A percentile compares a stretch with the other conserved stretches of the same genome.
These are phyloP conservation scores for Sporisorium sorghi DNA, from an alignment of 1,284 basidiomycete genomes.

Conservation along the genomic window DNA sequence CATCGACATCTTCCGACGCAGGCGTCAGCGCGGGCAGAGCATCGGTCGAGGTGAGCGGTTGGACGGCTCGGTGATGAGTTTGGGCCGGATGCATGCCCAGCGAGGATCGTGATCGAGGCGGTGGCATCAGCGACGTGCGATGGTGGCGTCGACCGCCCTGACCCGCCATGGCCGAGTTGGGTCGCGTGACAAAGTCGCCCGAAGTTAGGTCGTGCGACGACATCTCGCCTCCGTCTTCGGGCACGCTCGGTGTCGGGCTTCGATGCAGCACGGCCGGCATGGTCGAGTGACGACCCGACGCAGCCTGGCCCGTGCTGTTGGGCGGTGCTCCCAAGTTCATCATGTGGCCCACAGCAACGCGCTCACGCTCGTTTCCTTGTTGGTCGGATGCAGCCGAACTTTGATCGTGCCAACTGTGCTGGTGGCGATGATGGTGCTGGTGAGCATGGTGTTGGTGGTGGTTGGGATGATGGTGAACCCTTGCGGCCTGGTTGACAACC, in stretches of 20 bases:
- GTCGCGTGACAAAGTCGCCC: slow-evolving; percentile 41
- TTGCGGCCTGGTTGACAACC: slow-evolving; percentile 15
- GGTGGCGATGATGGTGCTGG: slow-evolving; percentile 28
- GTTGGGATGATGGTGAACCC: slow-evolving; percentile 15
- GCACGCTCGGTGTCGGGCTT: slow-evolving; percentile 56
- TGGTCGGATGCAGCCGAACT: slow-evolving; percentile 12
- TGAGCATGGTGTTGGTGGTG: slow-evolving; percentile 44
- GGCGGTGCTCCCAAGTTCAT: slow-evolving; percentile 34
- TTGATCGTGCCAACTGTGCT: slow-evolving; percentile 27
- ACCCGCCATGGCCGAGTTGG: slow-evolving; percentile 34
- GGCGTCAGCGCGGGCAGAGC: neutral
- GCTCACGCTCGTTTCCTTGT: slow-evolving; percentile 2
- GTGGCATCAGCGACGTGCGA: slow-evolving; percentile 42
- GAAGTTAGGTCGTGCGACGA: slow-evolving; percentile 44
- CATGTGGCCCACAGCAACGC: slow-evolving; percentile 19
- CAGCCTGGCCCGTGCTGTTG: slow-evolving; percentile 18
- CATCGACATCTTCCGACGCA: slow-evolving; percentile 11
- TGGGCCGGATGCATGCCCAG: slow-evolving; percentile 21
- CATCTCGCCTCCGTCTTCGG: slow-evolving; percentile 65
- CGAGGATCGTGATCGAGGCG: slow-evolving; percentile 40
- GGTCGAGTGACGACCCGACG: slow-evolving; percentile 49
- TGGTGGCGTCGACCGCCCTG: slow-evolving; percentile 30
- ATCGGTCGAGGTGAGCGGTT: slow-evolving; percentile 19
- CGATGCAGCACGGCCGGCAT: slow-evolving; percentile 54
- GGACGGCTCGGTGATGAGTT: slow-evolving; percentile 12